These are phyloP conservation scores for Fusarium napiforme DNA, from an alignment of 2,329 filamentous ascomycete species.

Conservation along the genomic window DNA sequence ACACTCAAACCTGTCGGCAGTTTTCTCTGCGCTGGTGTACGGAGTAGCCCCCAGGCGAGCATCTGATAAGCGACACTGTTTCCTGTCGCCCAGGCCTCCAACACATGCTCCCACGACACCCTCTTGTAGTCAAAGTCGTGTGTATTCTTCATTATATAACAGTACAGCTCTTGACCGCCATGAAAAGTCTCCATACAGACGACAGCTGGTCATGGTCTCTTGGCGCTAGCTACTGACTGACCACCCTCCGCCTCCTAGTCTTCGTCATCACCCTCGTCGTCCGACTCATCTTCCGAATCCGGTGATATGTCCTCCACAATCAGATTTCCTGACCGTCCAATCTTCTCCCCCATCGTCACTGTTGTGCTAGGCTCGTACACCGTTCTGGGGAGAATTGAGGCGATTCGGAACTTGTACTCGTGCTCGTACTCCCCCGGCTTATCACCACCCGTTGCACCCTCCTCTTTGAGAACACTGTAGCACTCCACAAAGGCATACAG, in stretches of 20 bases:
- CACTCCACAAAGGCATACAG: slow-evolving; percentile 97
- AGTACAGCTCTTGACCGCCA: slow-evolving; percentile 24
- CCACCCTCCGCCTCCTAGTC: slow-evolving; percentile 39
- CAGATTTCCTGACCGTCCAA: slow-evolving; percentile 86
- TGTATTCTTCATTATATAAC: neutral
- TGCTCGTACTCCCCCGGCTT: slow-evolving; percentile 79
- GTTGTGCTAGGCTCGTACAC: slow-evolving; percentile 78
- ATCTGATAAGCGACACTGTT: neutral
- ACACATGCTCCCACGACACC: neutral
- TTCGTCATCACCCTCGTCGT: slow-evolving; percentile 44
- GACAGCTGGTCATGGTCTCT: slow-evolving; percentile 10
- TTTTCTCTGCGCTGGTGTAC: neutral
- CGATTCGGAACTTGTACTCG: slow-evolving; percentile 85
- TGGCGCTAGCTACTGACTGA: slow-evolving; percentile 32
- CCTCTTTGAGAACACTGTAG: slow-evolving; percentile 70
- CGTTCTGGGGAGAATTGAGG: slow-evolving; percentile 84
- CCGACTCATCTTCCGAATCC: slow-evolving; percentile 52
- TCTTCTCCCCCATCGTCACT: slow-evolving; percentile 74
- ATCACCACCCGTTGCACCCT: slow-evolving; percentile 43
- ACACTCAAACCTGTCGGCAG: neutral
- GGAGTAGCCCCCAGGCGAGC: neutral
- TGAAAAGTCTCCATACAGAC: slow-evolving; percentile 20
- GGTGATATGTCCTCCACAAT: slow-evolving; percentile 76
- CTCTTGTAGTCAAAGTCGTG: neutral
- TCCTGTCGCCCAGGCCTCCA: neutral